These are phyloP conservation scores for Polyporus tsugae DNA, from an alignment of 1,284 basidiomycete genomes.

Conservation along the genomic window DNA sequence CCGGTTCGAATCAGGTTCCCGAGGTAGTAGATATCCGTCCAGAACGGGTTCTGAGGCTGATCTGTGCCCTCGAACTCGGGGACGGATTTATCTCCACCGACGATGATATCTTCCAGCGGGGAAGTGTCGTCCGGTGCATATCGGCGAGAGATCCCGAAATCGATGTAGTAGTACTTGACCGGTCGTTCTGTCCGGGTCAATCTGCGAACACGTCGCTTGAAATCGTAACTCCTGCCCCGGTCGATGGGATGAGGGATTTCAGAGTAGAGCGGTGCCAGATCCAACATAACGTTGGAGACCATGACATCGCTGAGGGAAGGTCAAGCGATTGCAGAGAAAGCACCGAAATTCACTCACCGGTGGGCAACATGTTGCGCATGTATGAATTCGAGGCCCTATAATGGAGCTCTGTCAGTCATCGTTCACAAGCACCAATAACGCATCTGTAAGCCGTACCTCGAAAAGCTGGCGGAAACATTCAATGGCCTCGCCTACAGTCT, in stretches of 20 bases:
- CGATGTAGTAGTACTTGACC: conserved; percentile 42
- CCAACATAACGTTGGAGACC: conserved; percentile 47
- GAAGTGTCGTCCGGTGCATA: conserved; percentile 23
- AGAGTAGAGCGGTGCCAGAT: conserved; percentile 39
- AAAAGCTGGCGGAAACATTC: conserved; percentile 41
- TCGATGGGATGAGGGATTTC: conserved; percentile 38
- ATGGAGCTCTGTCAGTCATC: background rate
- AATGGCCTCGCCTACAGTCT: conserved; percentile 39
- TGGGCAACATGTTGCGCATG: conserved; percentile 37
- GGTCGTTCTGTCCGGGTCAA: conserved; percentile 39
- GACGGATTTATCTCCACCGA: conserved; percentile 31
- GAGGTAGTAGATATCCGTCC: conserved; percentile 42
- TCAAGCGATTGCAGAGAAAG: background rate
- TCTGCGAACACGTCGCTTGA: conserved; percentile 34
- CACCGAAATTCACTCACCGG: conserved; percentile 18
- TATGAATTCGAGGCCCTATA: conserved; percentile 37
- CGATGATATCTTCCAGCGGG: conserved; percentile 28
- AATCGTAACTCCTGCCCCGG: conserved; percentile 26
- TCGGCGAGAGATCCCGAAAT: conserved; percentile 47
- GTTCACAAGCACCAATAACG: too few species aligned
- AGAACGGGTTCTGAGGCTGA: conserved; percentile 38
- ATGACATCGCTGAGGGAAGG: conserved; percentile 45
- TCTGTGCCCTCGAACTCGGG: conserved; percentile 32
- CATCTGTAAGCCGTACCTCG: conserved; percentile 36
- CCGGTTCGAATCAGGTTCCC: conserved; percentile 42